Base-by-base conservation (phyloP, 2,329 filamentous ascomycete genomes). In the Aphanocladium album region DNA sequence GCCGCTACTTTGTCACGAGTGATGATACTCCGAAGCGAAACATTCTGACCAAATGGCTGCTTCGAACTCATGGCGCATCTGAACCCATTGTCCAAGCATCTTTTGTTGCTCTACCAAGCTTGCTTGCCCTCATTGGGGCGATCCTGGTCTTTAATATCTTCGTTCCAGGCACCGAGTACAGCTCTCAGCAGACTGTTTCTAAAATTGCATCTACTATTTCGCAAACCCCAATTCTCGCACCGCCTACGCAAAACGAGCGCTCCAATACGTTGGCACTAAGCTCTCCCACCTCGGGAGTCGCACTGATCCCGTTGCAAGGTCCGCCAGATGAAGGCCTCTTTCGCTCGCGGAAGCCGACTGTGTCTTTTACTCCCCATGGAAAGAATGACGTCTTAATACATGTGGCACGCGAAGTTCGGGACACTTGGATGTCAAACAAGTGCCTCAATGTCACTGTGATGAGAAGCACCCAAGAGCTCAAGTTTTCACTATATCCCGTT, bases 381-480 rank as follows among this genome's bases (percentile, higher is more conserved):
- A 74, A 76, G 58, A 78, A 80, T 59, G 78, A 83, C 62, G 79
- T 87, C 33, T 69, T 85, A 55, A 77, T 87, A 55, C 80, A 77
- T 55, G 79, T 87, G 14, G 79, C 82, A 2, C 72, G 75, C 41
- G 52, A 73, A 69, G 50, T 80, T 75, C 67, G 86, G 80, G 70
- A 77, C 76, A 49, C 74, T 27, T 87, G 83, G 83, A 75, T 85
- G 50, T 75, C 79, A 3, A 83, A 79, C 66, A 79, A 83, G 35
- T 84, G 84, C 35, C 78, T 87, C 62, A 75, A 78, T 56, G 78
- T 87, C 57, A 79, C 81, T 25, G 81, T 85, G 25, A 79, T 77
- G 45, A 79, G 83, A 47, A 79, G 76, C 4, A 74, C 77, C 16
- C 67, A 74, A 37, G 71, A 73, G 39, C 75, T 86, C 52, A 77